These are phyloP conservation scores for Hemisphaericaspora subhashii DNA, from an alignment of 1,139 yeast species.

Conservation along the genomic window DNA sequence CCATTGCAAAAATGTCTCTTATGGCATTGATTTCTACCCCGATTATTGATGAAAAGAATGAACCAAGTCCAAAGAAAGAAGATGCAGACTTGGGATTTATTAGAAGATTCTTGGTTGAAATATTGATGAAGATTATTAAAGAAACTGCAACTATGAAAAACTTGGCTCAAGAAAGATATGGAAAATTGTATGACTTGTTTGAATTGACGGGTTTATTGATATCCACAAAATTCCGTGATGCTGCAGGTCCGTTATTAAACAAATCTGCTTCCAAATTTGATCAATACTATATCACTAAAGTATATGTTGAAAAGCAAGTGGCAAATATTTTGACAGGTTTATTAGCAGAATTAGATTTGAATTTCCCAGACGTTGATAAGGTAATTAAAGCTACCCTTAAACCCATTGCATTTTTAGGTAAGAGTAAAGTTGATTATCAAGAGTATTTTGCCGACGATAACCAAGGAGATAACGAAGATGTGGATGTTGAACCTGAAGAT, in stretches of 20 bases:
- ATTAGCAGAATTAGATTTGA: slow-evolving; percentile 66
- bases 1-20: slow-evolving; percentile 53
- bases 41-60: slow-evolving; percentile 38
- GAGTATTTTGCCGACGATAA: slow-evolving; percentile 54
- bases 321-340: slow-evolving; percentile 57
- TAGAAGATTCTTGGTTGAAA: slow-evolving; percentile 72
- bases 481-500: slow-evolving; percentile 53
- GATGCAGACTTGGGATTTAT: slow-evolving; percentile 73
- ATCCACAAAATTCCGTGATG: slow-evolving; percentile 42
- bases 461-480: slow-evolving; percentile 50
- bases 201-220: slow-evolving; percentile 50
- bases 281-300: slow-evolving; percentile 57
- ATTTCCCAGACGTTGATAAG: slow-evolving; percentile 63
- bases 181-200: slow-evolving; percentile 57
- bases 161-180: slow-evolving; percentile 40
- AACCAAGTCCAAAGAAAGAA: slow-evolving; percentile 48
- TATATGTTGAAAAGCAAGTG: slow-evolving; percentile 65
- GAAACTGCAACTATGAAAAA: slow-evolving; percentile 39
- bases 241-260: slow-evolving; percentile 47
- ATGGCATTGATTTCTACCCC: slow-evolving; percentile 62
- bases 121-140: slow-evolving; percentile 59
- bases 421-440: slow-evolving; percentile 57
- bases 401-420: slow-evolving; percentile 63
- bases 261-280: slow-evolving; percentile 54
- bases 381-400: slow-evolving; percentile 59